Evolutionary conservation across 176 grass and related monocot species (phyloP), one percentile per base, ranked within the genome.

Genomic region (Bothriochloa decipiens): DNA sequence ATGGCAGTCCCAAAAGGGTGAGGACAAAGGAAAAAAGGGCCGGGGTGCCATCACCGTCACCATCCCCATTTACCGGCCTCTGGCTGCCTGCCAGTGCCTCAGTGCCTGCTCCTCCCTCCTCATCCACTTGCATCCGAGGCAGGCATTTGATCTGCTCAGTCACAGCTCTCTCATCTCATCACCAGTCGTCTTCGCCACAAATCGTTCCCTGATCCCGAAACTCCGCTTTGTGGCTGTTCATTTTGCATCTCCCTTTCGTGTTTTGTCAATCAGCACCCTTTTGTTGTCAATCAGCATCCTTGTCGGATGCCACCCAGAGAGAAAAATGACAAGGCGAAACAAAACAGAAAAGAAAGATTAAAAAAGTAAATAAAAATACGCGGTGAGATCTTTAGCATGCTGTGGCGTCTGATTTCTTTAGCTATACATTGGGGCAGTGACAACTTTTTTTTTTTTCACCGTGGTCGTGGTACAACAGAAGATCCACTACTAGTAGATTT

Each of bases 1-100:
- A 91, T 87, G 81, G 85, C 89, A 87, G 85, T 84, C 76, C 85
- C 81, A 87, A 82, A 87, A 87, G 89, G 89, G 81, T 81, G 70
- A 84, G 89, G 89, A 87, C 89, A 91, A 91, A 41, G 5, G 60
- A 74, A 68, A 80, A 81, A 40, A 11, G 14, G 63, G 8, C 7
- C 6, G 28, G 82, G 61, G 78, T 35, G 89, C 81, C 81, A 84
- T 81, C 85, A 76, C 70, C 85, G 50, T 91, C 89, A 61, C 76
- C 89, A 84, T 70, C 85, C 70, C 84, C 74, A 83, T 79, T 90
- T 87, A 83, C 37, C 8, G 37, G 37, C 18, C 55, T 58, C 22
- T 60, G 57, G 9, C n/a, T 62, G 23, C 3, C 57, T 62, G 58
- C 58, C 58, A 79, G 40, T 41, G 40, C 40, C 9, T 6, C 2